phyloP scores from a whole-genome alignment of 176 grass and related monocot species.

The Poa annua region DNA sequence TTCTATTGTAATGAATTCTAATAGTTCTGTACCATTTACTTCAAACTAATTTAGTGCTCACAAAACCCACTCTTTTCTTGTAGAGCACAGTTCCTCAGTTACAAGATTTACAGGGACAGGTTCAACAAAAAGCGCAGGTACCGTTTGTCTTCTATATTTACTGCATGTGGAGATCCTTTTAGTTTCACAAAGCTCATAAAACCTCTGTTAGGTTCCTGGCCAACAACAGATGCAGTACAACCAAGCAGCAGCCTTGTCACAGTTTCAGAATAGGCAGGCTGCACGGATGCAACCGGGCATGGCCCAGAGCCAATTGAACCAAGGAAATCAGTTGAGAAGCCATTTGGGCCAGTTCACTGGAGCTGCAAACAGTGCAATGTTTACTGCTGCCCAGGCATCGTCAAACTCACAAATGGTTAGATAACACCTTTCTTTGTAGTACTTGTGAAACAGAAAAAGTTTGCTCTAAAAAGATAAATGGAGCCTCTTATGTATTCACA shows the following conservation, averaged over 20 bases:
- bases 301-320: conserved; percentile 81
- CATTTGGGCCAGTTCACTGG: conserved; percentile 83
- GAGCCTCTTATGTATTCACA: neutral
- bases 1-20: neutral
- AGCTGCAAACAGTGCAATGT: conserved; percentile 79
- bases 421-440: conserved; percentile 8
- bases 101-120: conserved; percentile 84
- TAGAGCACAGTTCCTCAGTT: conserved; percentile 83
- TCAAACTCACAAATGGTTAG: conserved; percentile 93
- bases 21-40: conserved; percentile 6
- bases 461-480: conserved; percentile 17
- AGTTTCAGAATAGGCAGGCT: conserved; percentile 85
- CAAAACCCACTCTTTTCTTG: conserved; percentile 37
- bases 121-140: conserved; percentile 89
- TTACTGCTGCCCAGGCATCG: conserved; percentile 82
- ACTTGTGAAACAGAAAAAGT: neutral
- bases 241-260: conserved; percentile 76
- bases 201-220: conserved; percentile 49
- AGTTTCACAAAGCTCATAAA: conserved; percentile 31
- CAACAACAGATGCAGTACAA: conserved; percentile 91
- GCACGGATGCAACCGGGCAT: conserved; percentile 76
- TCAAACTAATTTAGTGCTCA: conserved; percentile 21
- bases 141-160: conserved; percentile 36
- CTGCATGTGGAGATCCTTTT: conserved; percentile 14
- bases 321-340: conserved; percentile 83